phyloP scores from a whole-genome alignment of 208 protist genomes.

The Acanthamoeba lenticulata region DNA sequence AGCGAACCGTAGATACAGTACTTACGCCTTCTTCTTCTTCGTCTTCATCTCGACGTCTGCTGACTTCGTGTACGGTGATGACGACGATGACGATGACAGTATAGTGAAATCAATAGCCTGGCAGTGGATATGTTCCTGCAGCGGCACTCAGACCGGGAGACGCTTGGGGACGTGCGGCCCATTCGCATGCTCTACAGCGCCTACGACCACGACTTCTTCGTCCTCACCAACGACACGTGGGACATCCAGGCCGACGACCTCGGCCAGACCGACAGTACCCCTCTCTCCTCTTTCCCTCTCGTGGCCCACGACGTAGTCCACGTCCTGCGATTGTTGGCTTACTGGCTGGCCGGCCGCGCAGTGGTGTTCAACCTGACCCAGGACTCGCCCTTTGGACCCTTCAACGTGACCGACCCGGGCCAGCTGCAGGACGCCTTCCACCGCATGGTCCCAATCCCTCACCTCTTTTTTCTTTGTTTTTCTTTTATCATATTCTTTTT shows the following conservation, averaged over 20 bases:
- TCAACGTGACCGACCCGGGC: neutral
- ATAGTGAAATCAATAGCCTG: constrained; percentile 14
- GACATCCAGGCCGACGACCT: constrained; percentile 36
- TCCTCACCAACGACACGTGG: constrained; percentile 3
- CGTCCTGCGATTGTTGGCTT: neutral
- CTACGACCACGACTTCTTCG: constrained; percentile 34
- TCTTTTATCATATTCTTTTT: neutral
- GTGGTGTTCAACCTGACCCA: constrained; percentile 20
- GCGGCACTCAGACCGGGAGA: constrained; percentile 13
- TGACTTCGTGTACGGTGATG: neutral
- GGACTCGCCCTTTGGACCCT: constrained; percentile 44
- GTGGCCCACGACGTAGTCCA: too few relatives aligned
- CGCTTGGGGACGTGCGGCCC: neutral
- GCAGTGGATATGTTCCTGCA: constrained; percentile 56
- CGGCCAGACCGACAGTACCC: neutral
- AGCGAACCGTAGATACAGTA: constrained; percentile 19
- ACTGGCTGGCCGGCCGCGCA: neutral
- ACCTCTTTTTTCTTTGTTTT: neutral
- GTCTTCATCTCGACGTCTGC: neutral
- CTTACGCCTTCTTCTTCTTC: neutral
- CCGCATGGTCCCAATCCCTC: neutral
- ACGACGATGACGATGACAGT: too few relatives aligned
- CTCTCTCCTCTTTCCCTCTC: neutral
- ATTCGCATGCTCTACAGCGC: neutral
- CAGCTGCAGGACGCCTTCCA: constrained; percentile 31